A percentile compares a stretch with the other conserved stretches of the same genome.
phyloP scores from a whole-genome alignment of 768 basidiomycete genomes.

The Rhizopogon roseolus region DNA sequence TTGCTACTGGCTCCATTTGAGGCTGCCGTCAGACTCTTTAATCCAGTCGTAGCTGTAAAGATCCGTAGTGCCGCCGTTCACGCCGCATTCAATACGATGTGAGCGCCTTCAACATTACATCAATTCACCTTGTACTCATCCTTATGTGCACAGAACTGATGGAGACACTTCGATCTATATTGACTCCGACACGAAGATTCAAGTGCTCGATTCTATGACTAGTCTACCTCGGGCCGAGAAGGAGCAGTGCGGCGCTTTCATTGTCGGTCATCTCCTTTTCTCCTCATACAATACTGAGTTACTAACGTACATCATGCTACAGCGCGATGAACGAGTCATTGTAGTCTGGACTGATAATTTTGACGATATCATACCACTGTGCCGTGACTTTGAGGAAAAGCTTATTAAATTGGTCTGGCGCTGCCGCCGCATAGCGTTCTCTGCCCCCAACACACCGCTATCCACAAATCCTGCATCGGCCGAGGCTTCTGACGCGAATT shows the following conservation, averaged over 20 bases:
- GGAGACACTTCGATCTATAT: constrained; percentile 59
- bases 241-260: constrained; percentile 87
- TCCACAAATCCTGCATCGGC: constrained; percentile 33
- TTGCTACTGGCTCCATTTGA: constrained; percentile 72
- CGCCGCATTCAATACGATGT: constrained; percentile 70
- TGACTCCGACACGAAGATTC: constrained; percentile 78
- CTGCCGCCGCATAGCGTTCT: constrained; percentile 26
- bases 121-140: neutral
- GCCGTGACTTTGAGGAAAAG: constrained; percentile 67
- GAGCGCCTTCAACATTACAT: constrained; percentile 17
- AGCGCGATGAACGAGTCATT: constrained; percentile 80
- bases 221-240: constrained; percentile 78
- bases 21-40: constrained; percentile 65
- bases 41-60: constrained; percentile 83
- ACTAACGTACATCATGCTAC: neutral
- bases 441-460: constrained; percentile 13
- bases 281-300: neutral
- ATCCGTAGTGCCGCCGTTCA: constrained; percentile 76
- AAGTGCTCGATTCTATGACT: constrained; percentile 68
- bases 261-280: constrained; percentile 41
- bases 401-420: constrained; percentile 81
- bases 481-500: constrained; percentile 47
- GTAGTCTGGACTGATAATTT: constrained; percentile 84
- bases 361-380: constrained; percentile 70
- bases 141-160: constrained; percentile 36